Evolutionary conservation across 176 grass and related monocot genomes (phyloP).

Genomic region (Alloteropsis semialata): DNA sequence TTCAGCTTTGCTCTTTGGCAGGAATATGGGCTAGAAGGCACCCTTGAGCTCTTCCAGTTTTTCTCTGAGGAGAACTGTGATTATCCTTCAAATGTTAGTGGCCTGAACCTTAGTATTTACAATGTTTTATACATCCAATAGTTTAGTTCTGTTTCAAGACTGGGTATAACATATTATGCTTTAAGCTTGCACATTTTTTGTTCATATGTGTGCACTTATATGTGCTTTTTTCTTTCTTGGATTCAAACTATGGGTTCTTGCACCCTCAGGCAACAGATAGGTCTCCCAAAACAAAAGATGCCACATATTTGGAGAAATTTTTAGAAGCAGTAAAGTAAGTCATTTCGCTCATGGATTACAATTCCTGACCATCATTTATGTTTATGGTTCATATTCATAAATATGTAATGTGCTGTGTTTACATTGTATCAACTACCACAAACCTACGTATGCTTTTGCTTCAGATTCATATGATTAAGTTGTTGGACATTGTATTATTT

Average conservation of each 20-base stretch:
- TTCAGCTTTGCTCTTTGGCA: constrained; percentile 35
- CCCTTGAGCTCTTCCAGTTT: constrained; percentile 69
- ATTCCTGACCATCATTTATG: not conserved
- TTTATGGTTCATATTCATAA: not conserved
- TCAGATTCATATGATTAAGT: constrained; percentile 2
- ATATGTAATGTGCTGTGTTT: not conserved
- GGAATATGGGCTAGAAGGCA: constrained; percentile 75
- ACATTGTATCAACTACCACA: not conserved
- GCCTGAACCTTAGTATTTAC: constrained; percentile 31
- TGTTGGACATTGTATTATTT: not conserved
- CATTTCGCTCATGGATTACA: not conserved
- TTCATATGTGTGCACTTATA: not conserved
- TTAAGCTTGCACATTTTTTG: constrained; percentile 6
- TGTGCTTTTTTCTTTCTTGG: not conserved
- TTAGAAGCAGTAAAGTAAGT: constrained; percentile 47
- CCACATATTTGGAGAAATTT: constrained; percentile 35
- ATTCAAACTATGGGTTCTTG: constrained; percentile 3
- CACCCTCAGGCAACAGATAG: constrained; percentile 25
- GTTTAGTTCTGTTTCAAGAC: not conserved
- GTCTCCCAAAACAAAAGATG: constrained; percentile 34
- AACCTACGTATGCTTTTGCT: not conserved
- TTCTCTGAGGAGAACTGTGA: constrained; percentile 67
- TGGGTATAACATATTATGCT: not conserved
- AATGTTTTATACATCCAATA: not conserved
- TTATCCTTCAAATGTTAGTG: constrained; percentile 41